Base-by-base conservation (phyloP, 768 basidiomycete genomes). In the Russula abietina region DNA sequence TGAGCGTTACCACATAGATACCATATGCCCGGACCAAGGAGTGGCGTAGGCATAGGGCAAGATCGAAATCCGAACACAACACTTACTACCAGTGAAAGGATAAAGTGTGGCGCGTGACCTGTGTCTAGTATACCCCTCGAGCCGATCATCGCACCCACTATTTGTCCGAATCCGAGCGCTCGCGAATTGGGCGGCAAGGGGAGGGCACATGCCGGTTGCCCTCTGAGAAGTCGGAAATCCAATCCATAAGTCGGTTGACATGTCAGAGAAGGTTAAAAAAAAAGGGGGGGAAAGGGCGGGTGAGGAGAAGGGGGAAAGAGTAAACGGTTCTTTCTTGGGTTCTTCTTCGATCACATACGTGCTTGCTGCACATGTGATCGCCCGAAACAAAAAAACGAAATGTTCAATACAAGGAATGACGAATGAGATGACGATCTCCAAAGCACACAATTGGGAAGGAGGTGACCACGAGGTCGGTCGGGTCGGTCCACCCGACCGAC, bases 361-460 rank as follows among this genome's bases (percentile, higher is more conserved):
- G 28, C 28, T 5, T 5, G 28, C 28, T 5, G 28, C 5, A 5
- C 28, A 30, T 36, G 36, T 30, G 30, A 30, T 30, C 30, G 5
- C 30, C 30, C 8, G 32, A 32, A 19, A 32, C 50, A 32, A 51
- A 51, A 51, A 30, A 30, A 30, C 28, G 28, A 30, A 30, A 51
- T 2, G n/a, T 6, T 19, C 22, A 33, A n/a, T 10, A 33, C n/a
- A 49, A 49, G 24, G 53, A 38, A 53, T 55, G 52, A 63, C 62
- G 62, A 59, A 55, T 58, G 55, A 59, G 55, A 57, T n/a, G n/a
- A n/a, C n/a, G n/a, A n/a, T n/a, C n/a, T n/a, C n/a, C n/a, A 57
- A 63, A 19, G 12, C 28, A 64, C 62, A 64, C 62, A 64, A 64
- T 64, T 55, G 62, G 62, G 62, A 64, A 64, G 52, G 57, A 10